Evolutionary conservation across 352 stramenopile species (phyloP).

Genomic region (Phytopythium litorale): DNA sequence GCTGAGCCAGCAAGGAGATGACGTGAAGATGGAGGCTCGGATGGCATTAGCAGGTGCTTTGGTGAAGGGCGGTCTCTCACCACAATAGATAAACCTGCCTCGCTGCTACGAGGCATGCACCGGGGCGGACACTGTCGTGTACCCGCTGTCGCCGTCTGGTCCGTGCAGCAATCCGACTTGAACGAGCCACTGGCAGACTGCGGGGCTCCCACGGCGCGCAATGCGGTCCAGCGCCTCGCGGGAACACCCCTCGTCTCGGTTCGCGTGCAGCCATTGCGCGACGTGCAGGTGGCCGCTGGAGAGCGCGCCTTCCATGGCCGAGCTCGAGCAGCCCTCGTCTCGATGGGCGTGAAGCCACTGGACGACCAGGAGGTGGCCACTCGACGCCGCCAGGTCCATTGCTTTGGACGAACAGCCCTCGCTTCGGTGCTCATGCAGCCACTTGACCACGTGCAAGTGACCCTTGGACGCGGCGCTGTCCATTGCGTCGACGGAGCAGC

Average conservation of each 20-base stretch:
- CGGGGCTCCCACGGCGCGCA: no score
- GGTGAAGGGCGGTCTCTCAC: no score
- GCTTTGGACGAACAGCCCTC: slow-evolving; percentile 55
- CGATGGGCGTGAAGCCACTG: neutral
- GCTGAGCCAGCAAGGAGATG: neutral
- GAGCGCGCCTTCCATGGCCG: neutral
- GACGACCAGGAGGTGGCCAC: neutral
- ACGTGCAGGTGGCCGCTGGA: neutral
- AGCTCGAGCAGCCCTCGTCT: neutral
- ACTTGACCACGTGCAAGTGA: slow-evolving; percentile 32
- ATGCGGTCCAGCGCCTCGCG: neutral
- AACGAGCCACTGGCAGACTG: neutral
- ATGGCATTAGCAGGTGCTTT: neutral
- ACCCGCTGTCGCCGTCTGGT: neutral
- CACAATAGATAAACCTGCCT: neutral
- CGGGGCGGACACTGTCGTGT: neutral
- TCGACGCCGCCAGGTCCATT: slow-evolving; percentile 35
- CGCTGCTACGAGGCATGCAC: neutral
- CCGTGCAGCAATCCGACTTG: neutral
- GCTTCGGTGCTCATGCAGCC: slow-evolving; percentile 42
- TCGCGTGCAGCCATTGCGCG: neutral
- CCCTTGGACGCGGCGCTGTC: slow-evolving; percentile 4
- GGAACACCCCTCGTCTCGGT: neutral
- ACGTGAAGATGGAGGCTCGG: neutral
- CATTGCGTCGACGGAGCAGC: slow-evolving; percentile 9